Base-by-base conservation (phyloP, 2,329 filamentous ascomycete genomes). In the Ceratocystis lukuohia region DNA sequence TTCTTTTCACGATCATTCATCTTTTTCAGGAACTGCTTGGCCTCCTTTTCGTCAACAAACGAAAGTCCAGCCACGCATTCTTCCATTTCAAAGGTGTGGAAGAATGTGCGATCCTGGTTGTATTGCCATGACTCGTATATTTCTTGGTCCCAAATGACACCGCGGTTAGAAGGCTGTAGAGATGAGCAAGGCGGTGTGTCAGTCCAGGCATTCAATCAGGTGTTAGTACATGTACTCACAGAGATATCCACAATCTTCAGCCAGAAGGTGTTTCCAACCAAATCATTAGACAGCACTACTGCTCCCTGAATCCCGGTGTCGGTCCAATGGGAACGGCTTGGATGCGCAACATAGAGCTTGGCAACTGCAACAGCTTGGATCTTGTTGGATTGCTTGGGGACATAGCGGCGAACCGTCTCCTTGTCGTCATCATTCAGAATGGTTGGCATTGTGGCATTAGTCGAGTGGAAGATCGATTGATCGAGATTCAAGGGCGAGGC, bases 161-260 rank as follows among this genome's bases (percentile, higher is more conserved):
- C 92, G 74, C 88, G 84, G 73, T 85, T 87, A 63, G 87, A 80
- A 67, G 90, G 82, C 87, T 93, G 73, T 59, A 69, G 3, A 30
- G 22, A 25, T 6, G 25, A 62, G 15, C 37, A 46, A 20, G 20
- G 56, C 44, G 44, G 57, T 67, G 71, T 41, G 20, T 56, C 65
- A 56, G 46, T 53, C 46, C 12, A 15, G 46, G 5, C 41, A 41
- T 41, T 41, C 37, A 3, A 41, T 15, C 12, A 12, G 37, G 10
- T 15, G 37, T 41, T 41, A 41, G 37, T 15, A 41, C 2, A 15
- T 53, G 80, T 15, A 56, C 87, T 73, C 81, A 96, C 91, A 74
- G 91, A 96, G 66, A 99, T 86, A 75, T 99, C 94, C 64, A 99
- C 94, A 78, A 99, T 80, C 80, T 99, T 99, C 71, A 99, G 80